A percentile compares a stretch with the other conserved stretches of the same genome.
Evolutionary conservation across 169 alveolate species (phyloP).

Genomic region (Plasmodium malariae): DNA sequence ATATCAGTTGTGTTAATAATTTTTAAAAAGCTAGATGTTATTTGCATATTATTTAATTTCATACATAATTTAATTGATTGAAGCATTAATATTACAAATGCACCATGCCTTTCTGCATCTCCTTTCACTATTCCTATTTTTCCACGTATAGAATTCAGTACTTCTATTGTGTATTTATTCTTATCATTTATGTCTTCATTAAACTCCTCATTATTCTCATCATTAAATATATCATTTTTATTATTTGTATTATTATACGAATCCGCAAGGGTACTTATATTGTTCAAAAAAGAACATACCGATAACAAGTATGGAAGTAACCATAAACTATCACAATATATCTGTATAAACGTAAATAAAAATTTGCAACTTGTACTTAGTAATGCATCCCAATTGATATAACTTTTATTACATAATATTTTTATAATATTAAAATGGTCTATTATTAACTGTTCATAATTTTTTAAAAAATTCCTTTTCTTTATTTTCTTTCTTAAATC

Average conservation of each 20-base stretch:
- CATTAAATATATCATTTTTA: conserved; percentile 53
- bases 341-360: conserved; percentile 19
- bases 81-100: conserved; percentile 79
- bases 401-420: conserved; percentile 30
- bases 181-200: conserved; percentile 53
- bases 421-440: conserved; percentile 54
- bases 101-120: conserved; percentile 77
- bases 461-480: conserved; percentile 30
- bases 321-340: conserved; percentile 49
- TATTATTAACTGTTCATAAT: conserved; percentile 43
- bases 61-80: conserved; percentile 80
- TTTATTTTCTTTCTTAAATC: conserved; percentile 44
- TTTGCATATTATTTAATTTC: conserved; percentile 82
- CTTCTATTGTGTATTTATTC: conserved; percentile 74
- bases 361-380: conserved; percentile 48
- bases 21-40: conserved; percentile 80
- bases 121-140: conserved; percentile 79
- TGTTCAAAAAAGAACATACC: conserved; percentile 37
- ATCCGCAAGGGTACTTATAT: conserved; percentile 46
- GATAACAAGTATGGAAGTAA: conserved; percentile 33
- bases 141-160: conserved; percentile 79
- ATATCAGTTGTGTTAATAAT: conserved; percentile 79
- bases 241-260: conserved; percentile 14
- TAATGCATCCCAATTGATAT: conserved; percentile 35
- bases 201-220: no score